These are phyloP conservation scores for Candida lessepsii DNA, from an alignment of 805 yeast species.

Conservation along the genomic window DNA sequence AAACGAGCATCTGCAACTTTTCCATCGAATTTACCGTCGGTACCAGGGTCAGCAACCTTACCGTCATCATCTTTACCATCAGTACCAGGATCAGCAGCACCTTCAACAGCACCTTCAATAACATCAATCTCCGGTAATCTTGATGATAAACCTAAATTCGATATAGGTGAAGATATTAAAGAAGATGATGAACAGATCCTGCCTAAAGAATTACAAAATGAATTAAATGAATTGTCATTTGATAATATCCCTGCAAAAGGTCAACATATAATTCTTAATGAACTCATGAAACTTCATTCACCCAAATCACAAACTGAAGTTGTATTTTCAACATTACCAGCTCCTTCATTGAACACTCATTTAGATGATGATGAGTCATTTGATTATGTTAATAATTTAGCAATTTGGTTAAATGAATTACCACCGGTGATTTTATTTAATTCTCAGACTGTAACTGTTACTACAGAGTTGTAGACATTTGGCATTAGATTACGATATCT, in stretches of 20 bases:
- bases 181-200: conserved; percentile 19
- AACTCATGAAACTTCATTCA: conserved; percentile 70
- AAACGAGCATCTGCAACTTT: conserved; percentile 3
- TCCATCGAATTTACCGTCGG: neutral
- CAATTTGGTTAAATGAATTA: conserved; percentile 75
- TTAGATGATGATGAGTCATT: conserved; percentile 62
- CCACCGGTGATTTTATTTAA: conserved; percentile 84
- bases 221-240: conserved; percentile 49
- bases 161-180: neutral
- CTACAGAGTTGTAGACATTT: conserved; percentile 67
- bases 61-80: neutral
- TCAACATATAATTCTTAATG: conserved; percentile 86
- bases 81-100: neutral
- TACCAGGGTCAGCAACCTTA: too few species aligned
- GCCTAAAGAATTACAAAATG: conserved; percentile 36
- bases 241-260: conserved; percentile 90
- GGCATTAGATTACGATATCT: too few species aligned
- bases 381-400: conserved; percentile 73
- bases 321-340: conserved; percentile 85
- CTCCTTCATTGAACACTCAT: conserved; percentile 84
- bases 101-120: neutral
- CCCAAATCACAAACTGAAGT: conserved; percentile 55
- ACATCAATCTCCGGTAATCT: neutral
- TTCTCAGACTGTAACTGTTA: conserved; percentile 93
- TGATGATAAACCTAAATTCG: neutral